Conservation (phyloP, 1,284 basidiomycete species). For the Sanghuangporus baumii region DNA sequence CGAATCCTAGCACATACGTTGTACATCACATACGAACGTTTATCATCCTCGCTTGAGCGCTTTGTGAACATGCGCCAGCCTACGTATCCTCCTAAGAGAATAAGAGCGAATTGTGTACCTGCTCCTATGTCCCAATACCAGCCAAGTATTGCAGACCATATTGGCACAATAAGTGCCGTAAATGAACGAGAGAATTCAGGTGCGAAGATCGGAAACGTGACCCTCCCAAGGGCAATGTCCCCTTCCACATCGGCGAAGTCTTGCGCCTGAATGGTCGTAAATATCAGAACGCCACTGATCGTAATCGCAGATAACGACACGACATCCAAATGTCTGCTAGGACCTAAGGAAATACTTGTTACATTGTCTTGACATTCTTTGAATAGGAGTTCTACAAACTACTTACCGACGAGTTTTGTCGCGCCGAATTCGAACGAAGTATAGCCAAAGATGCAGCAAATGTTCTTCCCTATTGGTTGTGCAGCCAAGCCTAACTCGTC, state of each 20-base stretch:
- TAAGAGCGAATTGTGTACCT: not conserved
- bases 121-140: not conserved
- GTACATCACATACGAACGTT: not conserved
- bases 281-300: not conserved
- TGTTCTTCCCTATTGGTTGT: not conserved
- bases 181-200: slow-evolving; percentile 25
- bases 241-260: slow-evolving; percentile 34
- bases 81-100: not conserved
- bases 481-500: not conserved
- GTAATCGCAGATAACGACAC: not conserved
- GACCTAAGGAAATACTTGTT: not conserved
- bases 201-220: slow-evolving; percentile 30
- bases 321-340: not conserved
- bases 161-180: not conserved
- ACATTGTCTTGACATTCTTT: not conserved
- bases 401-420: not conserved
- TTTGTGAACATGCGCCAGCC: not conserved
- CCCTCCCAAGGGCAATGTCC: slow-evolving; percentile 26
- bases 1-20: not conserved
- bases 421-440: not conserved
- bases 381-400: not conserved
- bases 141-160: not conserved
- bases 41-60: not conserved
- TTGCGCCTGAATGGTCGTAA: slow-evolving; percentile 30
- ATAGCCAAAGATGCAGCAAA: not conserved